Evolutionary conservation across 2,329 filamentous ascomycete genomes (phyloP).

Genomic region (Monosporascus sp.): DNA sequence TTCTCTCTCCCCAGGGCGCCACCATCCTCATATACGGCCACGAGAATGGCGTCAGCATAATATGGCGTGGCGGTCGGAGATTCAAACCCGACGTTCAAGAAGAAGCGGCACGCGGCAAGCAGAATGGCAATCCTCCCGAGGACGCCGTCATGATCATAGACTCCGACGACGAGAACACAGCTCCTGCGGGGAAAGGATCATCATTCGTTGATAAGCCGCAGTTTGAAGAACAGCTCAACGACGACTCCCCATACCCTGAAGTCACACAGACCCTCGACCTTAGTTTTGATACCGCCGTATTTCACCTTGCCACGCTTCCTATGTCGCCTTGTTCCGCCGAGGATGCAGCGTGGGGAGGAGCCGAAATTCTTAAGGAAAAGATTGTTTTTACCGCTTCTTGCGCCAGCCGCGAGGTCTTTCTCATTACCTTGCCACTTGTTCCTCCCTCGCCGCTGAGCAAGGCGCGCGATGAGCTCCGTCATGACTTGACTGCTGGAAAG

Average conservation of each 20-base stretch:
- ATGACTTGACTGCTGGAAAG: constrained; percentile 44
- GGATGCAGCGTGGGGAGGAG: constrained; percentile 42
- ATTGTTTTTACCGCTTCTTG: constrained; percentile 59
- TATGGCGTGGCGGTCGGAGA: constrained; percentile 58
- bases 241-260: constrained; percentile 46
- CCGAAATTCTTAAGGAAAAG: constrained; percentile 46
- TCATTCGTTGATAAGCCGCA: constrained; percentile 48
- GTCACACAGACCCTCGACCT: constrained; percentile 57
- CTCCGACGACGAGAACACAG: constrained; percentile 52
- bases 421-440: constrained; percentile 55
- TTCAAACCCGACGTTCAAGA: constrained; percentile 43
- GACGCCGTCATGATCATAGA: constrained; percentile 59
- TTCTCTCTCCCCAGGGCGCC: constrained; percentile 57
- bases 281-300: constrained; percentile 49
- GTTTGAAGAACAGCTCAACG: constrained; percentile 48
- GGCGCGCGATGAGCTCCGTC: constrained; percentile 45
- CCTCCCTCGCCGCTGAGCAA: constrained; percentile 58
- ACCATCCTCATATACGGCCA: constrained; percentile 59
- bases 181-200: constrained; percentile 18
- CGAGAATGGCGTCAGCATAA: constrained; percentile 54
- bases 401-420: constrained; percentile 49
- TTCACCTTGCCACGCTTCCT: constrained; percentile 52
- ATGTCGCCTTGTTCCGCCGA: constrained; percentile 42
- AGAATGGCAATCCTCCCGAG: constrained; percentile 42
- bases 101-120: constrained; percentile 34